Evolutionary conservation across 257 asterid genomes (phyloP), one percentile per base, ranked within the genome.

Genomic region (Solanum medicagineum): DNA sequence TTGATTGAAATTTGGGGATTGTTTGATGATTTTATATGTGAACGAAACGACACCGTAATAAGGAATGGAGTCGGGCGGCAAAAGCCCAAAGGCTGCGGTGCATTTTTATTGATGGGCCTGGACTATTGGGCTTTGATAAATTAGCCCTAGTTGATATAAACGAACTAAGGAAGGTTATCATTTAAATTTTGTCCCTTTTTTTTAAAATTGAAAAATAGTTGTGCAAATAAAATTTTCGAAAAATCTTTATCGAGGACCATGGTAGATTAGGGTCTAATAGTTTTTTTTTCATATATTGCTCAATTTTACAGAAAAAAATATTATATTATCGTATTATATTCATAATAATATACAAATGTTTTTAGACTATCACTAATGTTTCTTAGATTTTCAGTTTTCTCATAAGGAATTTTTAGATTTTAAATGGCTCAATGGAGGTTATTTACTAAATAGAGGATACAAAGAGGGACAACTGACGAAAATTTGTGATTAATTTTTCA

Each of bases 331-430:
- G 11, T 65, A 14, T 65, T 2, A 7, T 1, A 26, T 65, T 65
- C 10, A 26, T 0, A 8, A 3, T 0, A 57, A 19, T 12, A 57
- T 8, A 20, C 20, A 57, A 20, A 20, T 8, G 8, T 57, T 57
- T n/a, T n/a, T 0, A 0, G 6, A 3, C 51, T 9, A 1, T 45
- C 9, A 19, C 5, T 56, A 19, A 19, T 56, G 0, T 19, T 56
- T 19, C 24, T 8, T 8, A 57, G 17, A 0, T 62, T 62, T 62
- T 62, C 17, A 0, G 0, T 62, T 22, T 62, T 10, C 0, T 24
- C 17, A 4, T 0, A 2, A 12, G 1, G 5, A 24, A 24, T 24
- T 1, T 2, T 26, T 63, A 63, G 11, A 65, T 26, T 65, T 1
- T 65, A 12, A 65, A 13, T 13, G 71, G 42, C 26, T 26, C 11